These are phyloP conservation scores for Chlorella sp. DNA, from an alignment of 139 green algal genomes.

Conservation along the genomic window DNA sequence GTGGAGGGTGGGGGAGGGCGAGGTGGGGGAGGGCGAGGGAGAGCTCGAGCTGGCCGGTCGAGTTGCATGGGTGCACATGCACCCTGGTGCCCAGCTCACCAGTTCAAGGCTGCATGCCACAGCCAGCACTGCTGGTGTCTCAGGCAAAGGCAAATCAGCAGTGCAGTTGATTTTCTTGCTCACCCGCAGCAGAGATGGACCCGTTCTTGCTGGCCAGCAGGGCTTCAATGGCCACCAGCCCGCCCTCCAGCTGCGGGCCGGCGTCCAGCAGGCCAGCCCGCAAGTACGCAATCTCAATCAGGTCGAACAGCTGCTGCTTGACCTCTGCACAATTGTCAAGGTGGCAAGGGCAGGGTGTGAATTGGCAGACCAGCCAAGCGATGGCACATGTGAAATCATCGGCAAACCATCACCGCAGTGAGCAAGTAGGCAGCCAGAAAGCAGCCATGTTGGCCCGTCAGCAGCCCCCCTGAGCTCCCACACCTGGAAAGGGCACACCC, in stretches of 20 bases:
- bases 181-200: constrained; percentile 7
- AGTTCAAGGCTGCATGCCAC: no score
- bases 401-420: no score
- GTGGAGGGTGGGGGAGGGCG: background rate
- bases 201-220: constrained; percentile 11
- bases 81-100: no score
- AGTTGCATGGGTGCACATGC: no score
- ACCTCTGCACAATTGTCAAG: background rate
- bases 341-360: background rate
- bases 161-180: no score
- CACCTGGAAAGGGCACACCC: constrained; percentile 22
- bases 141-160: no score
- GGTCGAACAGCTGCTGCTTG: constrained; percentile 25
- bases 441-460: no score
- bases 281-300: constrained; percentile 9
- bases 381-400: background rate
- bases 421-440: background rate
- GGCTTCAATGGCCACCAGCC: constrained; percentile 21
- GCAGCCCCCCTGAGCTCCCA: background rate
- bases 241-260: constrained; percentile 38
- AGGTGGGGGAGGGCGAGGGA: no score
- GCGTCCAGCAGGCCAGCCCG: constrained; percentile 39
- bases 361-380: background rate
- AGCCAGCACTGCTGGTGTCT: no score
- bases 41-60: no score